A percentile compares a stretch with the other conserved stretches of the same genome.
These are phyloP conservation scores for Fusarium foetens DNA, from an alignment of 2,329 filamentous ascomycete genomes.

Conservation along the genomic window DNA sequence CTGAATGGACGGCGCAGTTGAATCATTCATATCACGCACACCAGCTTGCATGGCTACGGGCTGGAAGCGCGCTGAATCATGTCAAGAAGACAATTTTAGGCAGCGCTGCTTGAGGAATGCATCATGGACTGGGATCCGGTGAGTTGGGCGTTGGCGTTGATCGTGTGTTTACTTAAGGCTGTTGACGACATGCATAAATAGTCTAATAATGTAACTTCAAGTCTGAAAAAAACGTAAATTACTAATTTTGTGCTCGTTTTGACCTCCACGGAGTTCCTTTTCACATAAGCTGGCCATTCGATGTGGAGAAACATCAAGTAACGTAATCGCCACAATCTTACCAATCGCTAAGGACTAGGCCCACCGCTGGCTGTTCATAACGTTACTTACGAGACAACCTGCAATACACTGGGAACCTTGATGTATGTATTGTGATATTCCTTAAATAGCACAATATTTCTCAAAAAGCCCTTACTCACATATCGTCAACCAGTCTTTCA, in stretches of 20 bases:
- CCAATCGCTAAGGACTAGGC: not conserved
- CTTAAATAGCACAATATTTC: not conserved
- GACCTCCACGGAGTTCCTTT: not conserved
- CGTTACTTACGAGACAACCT: not conserved
- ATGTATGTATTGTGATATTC: too few relatives aligned
- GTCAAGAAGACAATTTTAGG: constrained; percentile 5
- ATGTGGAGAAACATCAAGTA: not conserved
- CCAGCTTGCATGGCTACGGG: constrained; percentile 22
- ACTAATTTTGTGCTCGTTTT: not conserved
- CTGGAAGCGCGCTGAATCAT: constrained; percentile 26
- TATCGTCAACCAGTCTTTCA: rapidly evolving
- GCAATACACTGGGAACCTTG: not conserved
- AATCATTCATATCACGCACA: constrained; percentile 23
- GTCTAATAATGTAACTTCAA: not conserved
- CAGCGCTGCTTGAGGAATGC: not conserved
- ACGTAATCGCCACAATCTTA: not conserved
- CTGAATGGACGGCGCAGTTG: constrained; percentile 12
- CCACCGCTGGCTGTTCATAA: not conserved
- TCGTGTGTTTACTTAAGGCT: rapidly evolving
- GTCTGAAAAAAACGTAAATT: not conserved
- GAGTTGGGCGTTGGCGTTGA: not conserved
- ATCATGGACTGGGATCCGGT: rapidly evolving
- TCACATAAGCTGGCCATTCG: not conserved
- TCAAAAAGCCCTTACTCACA: rapidly evolving
- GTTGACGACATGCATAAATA: not conserved